Evolutionary conservation across 2,329 filamentous ascomycete genomes (phyloP).

Genomic region (Colletotrichum tropicicola): DNA sequence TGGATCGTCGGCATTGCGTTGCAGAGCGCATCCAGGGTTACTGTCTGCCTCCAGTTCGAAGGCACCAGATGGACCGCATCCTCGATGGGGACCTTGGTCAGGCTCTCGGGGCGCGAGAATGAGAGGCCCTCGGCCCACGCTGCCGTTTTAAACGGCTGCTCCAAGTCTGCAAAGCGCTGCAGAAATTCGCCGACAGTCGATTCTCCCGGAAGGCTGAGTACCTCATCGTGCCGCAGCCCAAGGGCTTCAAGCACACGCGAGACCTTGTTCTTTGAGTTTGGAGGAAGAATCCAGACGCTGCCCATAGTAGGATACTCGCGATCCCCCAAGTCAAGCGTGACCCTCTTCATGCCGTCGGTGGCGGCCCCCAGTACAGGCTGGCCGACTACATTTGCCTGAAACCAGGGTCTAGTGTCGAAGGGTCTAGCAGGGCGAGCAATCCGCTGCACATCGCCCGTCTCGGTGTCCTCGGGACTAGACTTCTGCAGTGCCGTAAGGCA

Average conservation of each 20-base stretch:
- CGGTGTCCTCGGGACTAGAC: neutral
- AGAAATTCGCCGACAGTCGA: conserved; percentile 14
- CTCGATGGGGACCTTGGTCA: conserved; percentile 17
- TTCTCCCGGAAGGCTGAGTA: neutral
- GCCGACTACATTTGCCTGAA: conserved; percentile 18
- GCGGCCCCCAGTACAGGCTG: conserved; percentile 1
- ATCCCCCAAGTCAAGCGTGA: conserved; percentile 17
- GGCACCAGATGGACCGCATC: conserved; percentile 15
- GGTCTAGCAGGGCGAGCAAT: conserved; percentile 7
- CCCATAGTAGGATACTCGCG: conserved; percentile 27
- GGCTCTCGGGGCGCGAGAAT: neutral
- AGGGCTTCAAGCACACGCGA: conserved; percentile 17
- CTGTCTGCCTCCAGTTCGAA: conserved; percentile 1
- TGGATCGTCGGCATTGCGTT: conserved; percentile 18
- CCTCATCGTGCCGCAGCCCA: neutral
- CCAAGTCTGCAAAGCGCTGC: conserved; percentile 16
- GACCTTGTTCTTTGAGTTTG: conserved; percentile 24
- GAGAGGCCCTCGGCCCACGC: conserved; percentile 2
- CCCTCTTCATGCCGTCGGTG: conserved; percentile 20
- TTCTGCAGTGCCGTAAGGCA: conserved; percentile 21
- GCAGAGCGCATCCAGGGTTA: conserved; percentile 16
- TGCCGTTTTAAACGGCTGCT: conserved; percentile 14
- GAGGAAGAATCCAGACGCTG: conserved; percentile 24
- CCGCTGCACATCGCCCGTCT: neutral
- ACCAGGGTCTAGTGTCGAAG: conserved; percentile 26